These are phyloP conservation scores for Verticillium tricorpus DNA, from an alignment of 2,329 filamentous ascomycete species.

Conservation along the genomic window DNA sequence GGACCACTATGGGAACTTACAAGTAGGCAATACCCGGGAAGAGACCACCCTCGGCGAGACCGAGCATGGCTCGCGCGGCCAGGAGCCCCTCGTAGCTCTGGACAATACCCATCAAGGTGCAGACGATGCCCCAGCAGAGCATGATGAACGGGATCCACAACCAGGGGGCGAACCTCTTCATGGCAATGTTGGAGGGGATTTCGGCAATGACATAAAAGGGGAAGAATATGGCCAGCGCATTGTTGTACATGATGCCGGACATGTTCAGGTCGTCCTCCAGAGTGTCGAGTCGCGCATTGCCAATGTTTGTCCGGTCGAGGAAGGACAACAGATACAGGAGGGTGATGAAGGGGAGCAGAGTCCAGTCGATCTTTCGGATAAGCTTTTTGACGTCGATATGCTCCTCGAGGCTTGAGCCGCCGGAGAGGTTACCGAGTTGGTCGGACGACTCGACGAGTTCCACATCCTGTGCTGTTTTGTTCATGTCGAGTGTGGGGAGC, in stretches of 20 bases:
- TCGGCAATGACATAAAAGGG: conserved; percentile 64
- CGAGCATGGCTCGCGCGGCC: conserved; percentile 79
- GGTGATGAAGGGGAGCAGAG: conserved; percentile 54
- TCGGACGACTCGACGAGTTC: neutral
- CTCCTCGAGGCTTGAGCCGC: neutral
- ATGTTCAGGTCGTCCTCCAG: conserved; percentile 34
- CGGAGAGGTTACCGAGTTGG: neutral
- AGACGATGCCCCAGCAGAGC: conserved; percentile 75
- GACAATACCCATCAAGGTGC: conserved; percentile 71
- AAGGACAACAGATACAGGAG: conserved; percentile 49
- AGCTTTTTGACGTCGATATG: conserved; percentile 30
- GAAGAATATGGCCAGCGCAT: conserved; percentile 55
- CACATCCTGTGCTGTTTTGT: neutral
- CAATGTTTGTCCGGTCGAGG: conserved; percentile 47
- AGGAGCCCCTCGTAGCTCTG: conserved; percentile 74
- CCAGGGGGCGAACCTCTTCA: conserved; percentile 44
- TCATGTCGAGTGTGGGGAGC: neutral
- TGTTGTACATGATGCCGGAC: conserved; percentile 31
- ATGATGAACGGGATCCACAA: conserved; percentile 78
- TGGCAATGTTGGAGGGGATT: conserved; percentile 38
- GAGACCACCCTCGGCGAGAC: conserved; percentile 70
- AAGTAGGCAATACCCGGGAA: conserved; percentile 22
- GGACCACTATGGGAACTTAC: neutral
- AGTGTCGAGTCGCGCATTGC: conserved; percentile 41
- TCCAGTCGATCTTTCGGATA: conserved; percentile 46